Percentiles rank a stretch among this genome's conserved stretches.
These are phyloP conservation scores for Ceratocystis papillata DNA, from an alignment of 2,329 filamentous ascomycete species.

Conservation along the genomic window DNA sequence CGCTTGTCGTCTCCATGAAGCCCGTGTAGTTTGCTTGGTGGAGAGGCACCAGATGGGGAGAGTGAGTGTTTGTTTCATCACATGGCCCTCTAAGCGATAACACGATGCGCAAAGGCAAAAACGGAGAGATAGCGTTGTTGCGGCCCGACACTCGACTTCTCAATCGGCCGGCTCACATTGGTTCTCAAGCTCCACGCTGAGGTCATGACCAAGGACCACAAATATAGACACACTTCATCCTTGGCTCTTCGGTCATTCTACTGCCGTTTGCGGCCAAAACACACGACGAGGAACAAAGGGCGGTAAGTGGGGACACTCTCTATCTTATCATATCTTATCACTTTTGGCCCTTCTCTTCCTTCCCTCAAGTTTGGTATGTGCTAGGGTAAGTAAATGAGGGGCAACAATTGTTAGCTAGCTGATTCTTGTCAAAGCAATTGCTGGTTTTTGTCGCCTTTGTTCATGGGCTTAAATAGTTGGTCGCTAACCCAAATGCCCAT, in stretches of 20 bases:
- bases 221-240: background rate
- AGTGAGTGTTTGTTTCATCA: too few species aligned
- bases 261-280: background rate
- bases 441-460: background rate
- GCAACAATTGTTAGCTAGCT: too few species aligned
- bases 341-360: background rate
- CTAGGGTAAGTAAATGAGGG: background rate
- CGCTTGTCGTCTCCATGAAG: background rate
- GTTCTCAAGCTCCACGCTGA: background rate
- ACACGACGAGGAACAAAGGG: background rate
- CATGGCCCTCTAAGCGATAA: too few species aligned
- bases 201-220: background rate
- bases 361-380: background rate
- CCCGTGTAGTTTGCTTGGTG: background rate
- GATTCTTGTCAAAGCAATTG: too few species aligned
- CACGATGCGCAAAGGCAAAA: too few species aligned
- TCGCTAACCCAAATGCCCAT: background rate
- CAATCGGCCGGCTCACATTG: background rate
- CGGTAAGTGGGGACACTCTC: background rate
- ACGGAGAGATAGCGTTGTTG: background rate
- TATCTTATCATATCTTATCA: constrained; percentile 10
- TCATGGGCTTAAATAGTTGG: background rate
- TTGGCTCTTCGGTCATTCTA: background rate
- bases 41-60: too few species aligned
- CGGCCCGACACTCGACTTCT: background rate